Percentiles rank a stretch among this genome's conserved stretches.
Conservation (phyloP, 2,329 filamentous ascomycete species). For the Lojkania enalia region DNA sequence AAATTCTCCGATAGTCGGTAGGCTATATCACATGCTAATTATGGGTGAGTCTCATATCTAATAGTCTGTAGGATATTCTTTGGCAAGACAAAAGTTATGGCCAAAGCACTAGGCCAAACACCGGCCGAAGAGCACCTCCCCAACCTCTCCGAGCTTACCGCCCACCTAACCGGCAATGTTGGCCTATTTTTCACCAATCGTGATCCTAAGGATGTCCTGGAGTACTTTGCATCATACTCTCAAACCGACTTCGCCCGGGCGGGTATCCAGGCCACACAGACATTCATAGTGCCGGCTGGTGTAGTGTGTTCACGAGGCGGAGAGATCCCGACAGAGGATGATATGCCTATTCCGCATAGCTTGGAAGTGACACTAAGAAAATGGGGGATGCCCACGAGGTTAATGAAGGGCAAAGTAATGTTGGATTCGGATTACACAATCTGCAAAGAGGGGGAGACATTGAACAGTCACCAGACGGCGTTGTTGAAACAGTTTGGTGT, state of each 20-base stretch:
- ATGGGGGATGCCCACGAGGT: constrained; percentile 83
- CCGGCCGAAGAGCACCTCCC: constrained; percentile 79
- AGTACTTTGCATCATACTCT: constrained; percentile 72
- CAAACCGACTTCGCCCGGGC: constrained; percentile 91
- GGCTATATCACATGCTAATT: constrained; percentile 23
- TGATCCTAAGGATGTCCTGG: constrained; percentile 64
- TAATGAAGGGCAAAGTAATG: constrained; percentile 86
- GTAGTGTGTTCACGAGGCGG: constrained; percentile 77
- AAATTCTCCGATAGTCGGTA: constrained; percentile 85
- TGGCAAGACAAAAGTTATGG: constrained; percentile 99
- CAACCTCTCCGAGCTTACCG: constrained; percentile 70
- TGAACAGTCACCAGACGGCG: constrained; percentile 91
- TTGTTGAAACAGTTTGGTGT: constrained; percentile 93
- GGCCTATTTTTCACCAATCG: constrained; percentile 91
- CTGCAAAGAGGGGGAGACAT: constrained; percentile 79
- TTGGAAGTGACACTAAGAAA: constrained; percentile 89
- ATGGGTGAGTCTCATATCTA: constrained; percentile 14
- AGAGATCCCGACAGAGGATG: constrained; percentile 76
- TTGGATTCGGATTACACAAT: constrained; percentile 74
- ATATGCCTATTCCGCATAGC: constrained; percentile 83
- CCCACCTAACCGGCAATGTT: constrained; percentile 77
- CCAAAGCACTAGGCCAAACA: constrained; percentile 82
- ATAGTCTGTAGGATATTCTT: constrained; percentile 77
- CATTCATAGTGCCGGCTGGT: constrained; percentile 82
- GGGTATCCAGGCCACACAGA: constrained; percentile 72